A percentile compares a stretch with the other conserved stretches of the same genome.
Conservation (phyloP, 2,329 filamentous ascomycete genomes). For the Fusarium temperatum region DNA sequence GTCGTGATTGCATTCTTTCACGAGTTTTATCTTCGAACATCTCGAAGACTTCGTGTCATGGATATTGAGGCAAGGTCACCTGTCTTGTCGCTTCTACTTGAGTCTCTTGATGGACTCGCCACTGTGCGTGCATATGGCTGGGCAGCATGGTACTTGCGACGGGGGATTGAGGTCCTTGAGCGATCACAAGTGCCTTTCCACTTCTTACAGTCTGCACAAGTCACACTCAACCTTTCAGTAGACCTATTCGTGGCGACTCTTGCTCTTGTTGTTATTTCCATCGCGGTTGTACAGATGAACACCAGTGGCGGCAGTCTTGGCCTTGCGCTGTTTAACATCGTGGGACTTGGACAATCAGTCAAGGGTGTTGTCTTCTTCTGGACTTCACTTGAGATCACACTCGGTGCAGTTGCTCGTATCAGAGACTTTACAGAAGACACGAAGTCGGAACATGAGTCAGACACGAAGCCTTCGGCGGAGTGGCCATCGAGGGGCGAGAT, state of each 20-base stretch:
- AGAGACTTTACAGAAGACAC: background rate
- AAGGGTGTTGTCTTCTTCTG: background rate
- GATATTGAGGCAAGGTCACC: background rate
- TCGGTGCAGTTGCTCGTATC: background rate
- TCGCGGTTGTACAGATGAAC: background rate
- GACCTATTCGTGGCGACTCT: background rate
- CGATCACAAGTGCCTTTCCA: background rate
- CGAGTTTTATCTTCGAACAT: background rate
- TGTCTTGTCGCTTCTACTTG: background rate
- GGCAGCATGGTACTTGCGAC: background rate
- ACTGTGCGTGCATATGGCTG: background rate
- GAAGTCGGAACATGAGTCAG: background rate
- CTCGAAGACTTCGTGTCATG: background rate
- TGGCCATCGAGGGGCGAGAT: background rate
- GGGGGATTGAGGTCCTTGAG: background rate
- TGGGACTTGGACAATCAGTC: background rate
- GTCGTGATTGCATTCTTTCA: background rate
- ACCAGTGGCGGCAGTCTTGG: background rate
- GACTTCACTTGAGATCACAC: background rate
- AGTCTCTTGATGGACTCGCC: background rate
- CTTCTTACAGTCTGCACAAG: background rate
- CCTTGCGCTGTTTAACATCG: background rate
- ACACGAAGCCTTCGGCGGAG: background rate
- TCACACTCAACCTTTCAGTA: background rate
- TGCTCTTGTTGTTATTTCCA: background rate